Evolutionary conservation across 768 basidiomycete species (phyloP).

Genomic region (Nevesoporus exiguus): DNA sequence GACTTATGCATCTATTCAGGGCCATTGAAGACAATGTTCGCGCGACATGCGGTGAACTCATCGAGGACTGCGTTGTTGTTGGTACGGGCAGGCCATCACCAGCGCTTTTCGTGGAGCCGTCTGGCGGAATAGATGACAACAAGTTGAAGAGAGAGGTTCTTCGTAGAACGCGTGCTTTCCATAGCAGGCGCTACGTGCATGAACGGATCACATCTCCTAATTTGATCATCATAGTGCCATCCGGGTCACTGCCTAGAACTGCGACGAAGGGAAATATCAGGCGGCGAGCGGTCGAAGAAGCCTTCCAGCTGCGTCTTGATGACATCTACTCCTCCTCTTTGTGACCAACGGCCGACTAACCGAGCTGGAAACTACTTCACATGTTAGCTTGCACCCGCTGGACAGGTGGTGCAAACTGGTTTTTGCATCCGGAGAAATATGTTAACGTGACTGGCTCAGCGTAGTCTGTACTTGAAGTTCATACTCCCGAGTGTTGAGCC

Average conservation of each 20-base stretch:
- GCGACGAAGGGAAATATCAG: constrained; percentile 82
- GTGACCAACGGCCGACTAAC: constrained; percentile 1
- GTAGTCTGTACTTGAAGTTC: too few relatives aligned
- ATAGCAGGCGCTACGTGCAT: constrained; percentile 71
- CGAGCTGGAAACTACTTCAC: too few relatives aligned
- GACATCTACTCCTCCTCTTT: constrained; percentile 42
- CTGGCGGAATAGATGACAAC: constrained; percentile 46
- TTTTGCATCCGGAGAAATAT: too few relatives aligned
- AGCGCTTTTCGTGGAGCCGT: constrained; percentile 70
- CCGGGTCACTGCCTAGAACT: constrained; percentile 68
- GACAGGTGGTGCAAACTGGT: too few relatives aligned
- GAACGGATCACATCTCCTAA: constrained; percentile 66
- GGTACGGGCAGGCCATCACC: constrained; percentile 75
- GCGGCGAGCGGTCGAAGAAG: constrained; percentile 69
- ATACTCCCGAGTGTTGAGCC: too few relatives aligned
- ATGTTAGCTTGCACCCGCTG: too few relatives aligned
- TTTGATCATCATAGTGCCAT: constrained; percentile 65
- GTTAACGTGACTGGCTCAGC: too few relatives aligned
- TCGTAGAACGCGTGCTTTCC: constrained; percentile 69
- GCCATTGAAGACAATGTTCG: constrained; percentile 78
- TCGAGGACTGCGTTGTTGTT: constrained; percentile 74
- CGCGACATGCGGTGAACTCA: constrained; percentile 51
- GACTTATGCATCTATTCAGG: constrained; percentile 29
- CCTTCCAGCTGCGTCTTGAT: constrained; percentile 56
- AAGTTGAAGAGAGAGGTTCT: constrained; percentile 70